Evolutionary conservation across 352 stramenopile species (phyloP), one percentile per base, ranked within the genome.

Genomic region (Pseudoperonospora humuli): DNA sequence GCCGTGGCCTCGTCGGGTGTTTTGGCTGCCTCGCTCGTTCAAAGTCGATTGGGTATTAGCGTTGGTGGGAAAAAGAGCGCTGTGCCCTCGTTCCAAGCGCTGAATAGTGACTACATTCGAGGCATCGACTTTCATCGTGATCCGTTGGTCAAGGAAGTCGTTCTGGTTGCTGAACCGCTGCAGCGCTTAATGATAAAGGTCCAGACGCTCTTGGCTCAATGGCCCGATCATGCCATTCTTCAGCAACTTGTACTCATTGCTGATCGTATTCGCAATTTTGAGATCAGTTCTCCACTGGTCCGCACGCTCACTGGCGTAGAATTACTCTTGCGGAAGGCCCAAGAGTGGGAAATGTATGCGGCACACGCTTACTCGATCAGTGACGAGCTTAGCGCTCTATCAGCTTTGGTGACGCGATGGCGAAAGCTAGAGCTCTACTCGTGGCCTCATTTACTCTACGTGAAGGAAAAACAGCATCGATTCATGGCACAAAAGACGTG

Each of bases 301-400:
- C 95, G 96, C 19, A 90, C 97, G 9, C 75, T 99, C 26, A 92
- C 86, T 27, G 95, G 94, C 19, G 70, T 99, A 8, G 95, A 99
- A 61, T 65, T 98, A 2, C 67, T 99, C 26, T 64, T 99, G 17
- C 76, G 84, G 14, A 96, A 98, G 47, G 84, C 96, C 3, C 96
- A 99, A 61, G 96, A 99, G 29, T 99, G 97, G 97, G 95, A 99
- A 49, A 84, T 95, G 37, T 96, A 98, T 54, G 93, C 95, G 7
- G 93, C 94, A 18, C 68, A 80, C 5, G 69, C 92, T 3, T 96
- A 97, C 25, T 88, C 88, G 36, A 84, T 99, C 15, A 79, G 85
- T 4, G 75, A 84, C 14, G 73, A 98, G 50, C 75, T 99, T 3
- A 47, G 64, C 24, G 71, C 90, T 32, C 73, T 99, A 3, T 97